Evolutionary conservation across 2,329 filamentous ascomycete genomes (phyloP).

Genomic region (Pseudogymnoascus sp.): DNA sequence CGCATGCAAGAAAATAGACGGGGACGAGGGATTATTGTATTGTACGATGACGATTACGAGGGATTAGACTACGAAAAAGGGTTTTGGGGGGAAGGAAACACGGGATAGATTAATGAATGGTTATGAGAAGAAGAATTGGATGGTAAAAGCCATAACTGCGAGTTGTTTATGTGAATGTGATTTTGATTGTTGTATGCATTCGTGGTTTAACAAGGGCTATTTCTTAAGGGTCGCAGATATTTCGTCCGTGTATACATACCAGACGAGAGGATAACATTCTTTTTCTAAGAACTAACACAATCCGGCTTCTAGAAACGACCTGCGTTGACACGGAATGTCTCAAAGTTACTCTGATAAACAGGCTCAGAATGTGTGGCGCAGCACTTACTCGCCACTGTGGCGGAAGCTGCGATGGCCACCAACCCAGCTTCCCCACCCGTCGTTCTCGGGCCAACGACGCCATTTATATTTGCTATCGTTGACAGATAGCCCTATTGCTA

Average conservation of each 20-base stretch:
- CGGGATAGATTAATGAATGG: background rate
- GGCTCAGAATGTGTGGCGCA: background rate
- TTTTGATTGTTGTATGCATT: background rate
- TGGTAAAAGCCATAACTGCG: background rate
- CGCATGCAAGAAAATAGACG: background rate
- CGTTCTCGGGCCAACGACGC: background rate
- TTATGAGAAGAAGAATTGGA: background rate
- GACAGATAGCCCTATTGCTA: background rate
- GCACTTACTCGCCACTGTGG: background rate
- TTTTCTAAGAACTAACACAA: background rate
- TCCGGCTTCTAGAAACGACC: background rate
- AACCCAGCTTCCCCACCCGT: background rate
- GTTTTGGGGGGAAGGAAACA: background rate
- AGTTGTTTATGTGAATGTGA: background rate
- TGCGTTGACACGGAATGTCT: background rate
- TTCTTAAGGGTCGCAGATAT: background rate
- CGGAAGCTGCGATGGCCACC: background rate
- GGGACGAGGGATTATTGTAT: background rate
- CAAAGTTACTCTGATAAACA: background rate
- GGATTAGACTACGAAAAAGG: background rate
- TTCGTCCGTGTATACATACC: background rate
- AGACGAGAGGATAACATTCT: no score
- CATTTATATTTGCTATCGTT: slow-evolving; percentile 1
- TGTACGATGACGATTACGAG: background rate
- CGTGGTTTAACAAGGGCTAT: background rate